Base-by-base conservation (phyloP, 2,329 filamentous ascomycete genomes). In the Aureobasidium sp. region DNA sequence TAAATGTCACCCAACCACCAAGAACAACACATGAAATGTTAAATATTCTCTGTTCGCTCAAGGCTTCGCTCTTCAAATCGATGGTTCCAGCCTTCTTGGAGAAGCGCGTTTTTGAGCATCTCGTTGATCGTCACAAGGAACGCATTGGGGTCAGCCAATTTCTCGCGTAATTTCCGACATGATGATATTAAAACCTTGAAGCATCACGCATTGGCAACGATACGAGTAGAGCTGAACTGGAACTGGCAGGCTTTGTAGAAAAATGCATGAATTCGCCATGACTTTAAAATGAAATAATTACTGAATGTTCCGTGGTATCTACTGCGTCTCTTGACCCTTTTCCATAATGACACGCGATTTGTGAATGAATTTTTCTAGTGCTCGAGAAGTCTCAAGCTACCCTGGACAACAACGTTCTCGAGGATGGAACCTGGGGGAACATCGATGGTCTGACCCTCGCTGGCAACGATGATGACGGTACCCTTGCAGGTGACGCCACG, bases 361-460 rank as follows among this genome's bases (percentile, higher is more conserved):
- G 36, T 42, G 10, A 39, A 51, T 5, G 14, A 53, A 37, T 29
- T 62, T 27, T 66, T 70, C 57, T 84, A 87, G 75, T 87, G 85
- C 79, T 87, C 85, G 67, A 87, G 77, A 72, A 87, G 79, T 72
- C 85, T 81, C 84, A 99, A 84, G 77, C 91, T 96, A 72, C 94
- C 94, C 83, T 99, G 94, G 62, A 99, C 94, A 57, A 99, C 94
- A 14, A 97, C 94, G 79, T 99, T 99, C 84, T 99, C 94, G 63
- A 99, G 84, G 71, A 99, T 90, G 25, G 92, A 97, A 74, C 94
- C 94, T 25, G 94, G 93, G 59, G 94, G 94, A 70, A 99, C 88
- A 75, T 99, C 94, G 71, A 99, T 99, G 66, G 94, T 99, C 81
- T 89, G 92, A 68, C 93, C 93, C 79, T 99, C 94, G 50, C 91